Percentiles rank a stretch among this genome's conserved stretches.
These are phyloP conservation scores for Astraeus odoratus DNA, from an alignment of 768 basidiomycete species.

Conservation along the genomic window DNA sequence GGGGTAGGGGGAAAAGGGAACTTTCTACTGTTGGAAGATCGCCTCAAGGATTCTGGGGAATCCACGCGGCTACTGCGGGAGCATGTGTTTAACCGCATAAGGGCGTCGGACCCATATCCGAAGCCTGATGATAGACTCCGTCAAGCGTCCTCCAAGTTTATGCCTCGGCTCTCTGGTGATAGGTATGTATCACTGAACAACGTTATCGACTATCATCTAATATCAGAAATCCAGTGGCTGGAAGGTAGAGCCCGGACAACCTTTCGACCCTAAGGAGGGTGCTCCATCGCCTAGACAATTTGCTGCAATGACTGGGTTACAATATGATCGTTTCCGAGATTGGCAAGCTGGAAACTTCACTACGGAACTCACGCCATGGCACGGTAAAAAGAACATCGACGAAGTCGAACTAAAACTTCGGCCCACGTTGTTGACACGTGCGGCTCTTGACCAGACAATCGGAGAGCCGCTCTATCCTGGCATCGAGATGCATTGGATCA, in stretches of 20 bases:
- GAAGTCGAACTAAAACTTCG: slow-evolving; percentile 15
- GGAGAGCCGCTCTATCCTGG: slow-evolving; percentile 30
- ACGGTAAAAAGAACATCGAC: slow-evolving; percentile 10
- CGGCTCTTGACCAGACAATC: slow-evolving; percentile 24
- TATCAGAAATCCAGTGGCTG: slow-evolving; percentile 3
- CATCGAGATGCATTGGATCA: slow-evolving; percentile 29
- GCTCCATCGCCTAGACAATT: slow-evolving; percentile 9
- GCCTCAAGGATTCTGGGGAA: not conserved
- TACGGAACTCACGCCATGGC: not conserved
- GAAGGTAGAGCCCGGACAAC: slow-evolving; percentile 10
- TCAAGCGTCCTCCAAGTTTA: slow-evolving; percentile 18
- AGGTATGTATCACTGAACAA: not conserved
- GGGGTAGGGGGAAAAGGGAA: slow-evolving; percentile 11
- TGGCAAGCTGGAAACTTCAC: slow-evolving; percentile 24
- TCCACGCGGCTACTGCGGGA: slow-evolving; percentile 1
- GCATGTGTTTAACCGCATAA: slow-evolving; percentile 8
- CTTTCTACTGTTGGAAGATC: slow-evolving; percentile 11
- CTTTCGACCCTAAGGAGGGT: not conserved
- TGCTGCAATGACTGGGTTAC: slow-evolving; percentile 23
- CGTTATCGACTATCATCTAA: not conserved
- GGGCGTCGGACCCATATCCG: slow-evolving; percentile 9
- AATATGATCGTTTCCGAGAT: slow-evolving; percentile 23
- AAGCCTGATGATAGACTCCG: not conserved
- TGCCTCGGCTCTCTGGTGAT: slow-evolving; percentile 30
- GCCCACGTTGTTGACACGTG: slow-evolving; percentile 19